Evolutionary conservation across 2,329 filamentous ascomycete genomes (phyloP).

Genomic region (Ramularia endophylla): DNA sequence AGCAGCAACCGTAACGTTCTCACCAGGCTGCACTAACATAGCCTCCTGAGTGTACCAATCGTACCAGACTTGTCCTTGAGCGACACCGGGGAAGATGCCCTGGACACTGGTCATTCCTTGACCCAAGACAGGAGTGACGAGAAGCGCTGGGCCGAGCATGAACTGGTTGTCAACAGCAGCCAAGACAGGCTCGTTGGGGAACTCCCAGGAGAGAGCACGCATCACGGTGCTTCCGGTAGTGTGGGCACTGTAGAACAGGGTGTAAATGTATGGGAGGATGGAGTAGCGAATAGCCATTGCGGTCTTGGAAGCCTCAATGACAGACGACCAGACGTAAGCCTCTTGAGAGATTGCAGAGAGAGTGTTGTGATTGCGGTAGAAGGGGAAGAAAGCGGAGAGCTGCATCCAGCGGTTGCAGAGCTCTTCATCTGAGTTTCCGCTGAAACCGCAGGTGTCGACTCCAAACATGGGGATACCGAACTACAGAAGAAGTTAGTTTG

Average conservation of each 20-base stretch:
- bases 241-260: constrained; percentile 62
- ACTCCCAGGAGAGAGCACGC: constrained; percentile 69
- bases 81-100: constrained; percentile 64
- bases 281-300: constrained; percentile 67
- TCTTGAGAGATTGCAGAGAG: constrained; percentile 60
- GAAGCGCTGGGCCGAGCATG: constrained; percentile 58
- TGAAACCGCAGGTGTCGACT: constrained; percentile 64
- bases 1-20: constrained; percentile 56
- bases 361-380: constrained; percentile 71
- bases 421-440: constrained; percentile 60
- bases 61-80: constrained; percentile 60
- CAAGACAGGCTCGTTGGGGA: constrained; percentile 63
- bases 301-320: constrained; percentile 56
- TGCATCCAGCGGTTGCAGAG: constrained; percentile 72
- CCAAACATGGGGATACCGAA: no score
- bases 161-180: constrained; percentile 65
- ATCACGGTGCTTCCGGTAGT: constrained; percentile 63
- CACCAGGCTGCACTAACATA: constrained; percentile 46
- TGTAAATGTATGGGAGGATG: constrained; percentile 71
- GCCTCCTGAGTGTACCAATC: constrained; percentile 69
- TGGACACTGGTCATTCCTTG: constrained; percentile 56
- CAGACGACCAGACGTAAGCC: constrained; percentile 63
- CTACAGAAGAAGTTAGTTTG: no score
- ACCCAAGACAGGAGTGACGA: constrained; percentile 63
- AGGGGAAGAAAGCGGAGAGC: constrained; percentile 67